These are phyloP conservation scores for Yamadazyma insecticola DNA, from an alignment of 805 yeast genomes.

Conservation along the genomic window DNA sequence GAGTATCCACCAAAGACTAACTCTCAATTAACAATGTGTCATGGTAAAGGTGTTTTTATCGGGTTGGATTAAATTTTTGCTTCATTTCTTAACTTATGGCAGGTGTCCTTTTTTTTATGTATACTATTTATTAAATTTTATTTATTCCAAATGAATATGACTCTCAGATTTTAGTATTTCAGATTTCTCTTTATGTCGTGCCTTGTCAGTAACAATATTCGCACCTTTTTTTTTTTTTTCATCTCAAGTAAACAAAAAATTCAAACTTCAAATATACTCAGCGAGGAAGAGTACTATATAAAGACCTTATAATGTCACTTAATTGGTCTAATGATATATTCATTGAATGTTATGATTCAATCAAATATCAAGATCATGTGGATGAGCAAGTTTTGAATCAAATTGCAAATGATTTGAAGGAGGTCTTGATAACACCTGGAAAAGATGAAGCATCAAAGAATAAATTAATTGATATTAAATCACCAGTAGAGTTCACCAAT, in stretches of 20 bases:
- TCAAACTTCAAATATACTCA: too few species aligned
- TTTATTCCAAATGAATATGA: too few species aligned
- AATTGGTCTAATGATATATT: conserved; percentile 42
- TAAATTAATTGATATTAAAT: conserved; percentile 33
- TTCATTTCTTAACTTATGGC: too few species aligned
- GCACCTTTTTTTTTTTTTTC: too few species aligned
- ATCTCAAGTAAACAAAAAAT: too few species aligned
- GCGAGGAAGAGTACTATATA: too few species aligned
- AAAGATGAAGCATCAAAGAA: conserved; percentile 46
- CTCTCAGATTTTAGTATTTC: too few species aligned
- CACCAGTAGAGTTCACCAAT: conserved; percentile 43
- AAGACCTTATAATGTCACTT: too few species aligned
- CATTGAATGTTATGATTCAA: conserved; percentile 43
- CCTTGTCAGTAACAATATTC: too few species aligned
- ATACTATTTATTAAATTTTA: too few species aligned
- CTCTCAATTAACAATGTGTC: conserved; percentile 26
- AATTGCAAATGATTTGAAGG: conserved; percentile 43
- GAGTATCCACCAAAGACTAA: conserved; percentile 23
- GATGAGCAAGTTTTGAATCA: conserved; percentile 21
- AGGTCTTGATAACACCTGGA: conserved; percentile 36
- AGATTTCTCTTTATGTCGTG: too few species aligned
- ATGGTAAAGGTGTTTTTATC: conserved; percentile 18
- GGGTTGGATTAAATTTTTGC: conserved; percentile 3
- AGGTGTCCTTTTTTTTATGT: too few species aligned
- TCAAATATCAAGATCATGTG: conserved; percentile 20